Evolutionary conservation across 1,284 basidiomycete species (phyloP).

Genomic region (Ganoderma meredithae): DNA sequence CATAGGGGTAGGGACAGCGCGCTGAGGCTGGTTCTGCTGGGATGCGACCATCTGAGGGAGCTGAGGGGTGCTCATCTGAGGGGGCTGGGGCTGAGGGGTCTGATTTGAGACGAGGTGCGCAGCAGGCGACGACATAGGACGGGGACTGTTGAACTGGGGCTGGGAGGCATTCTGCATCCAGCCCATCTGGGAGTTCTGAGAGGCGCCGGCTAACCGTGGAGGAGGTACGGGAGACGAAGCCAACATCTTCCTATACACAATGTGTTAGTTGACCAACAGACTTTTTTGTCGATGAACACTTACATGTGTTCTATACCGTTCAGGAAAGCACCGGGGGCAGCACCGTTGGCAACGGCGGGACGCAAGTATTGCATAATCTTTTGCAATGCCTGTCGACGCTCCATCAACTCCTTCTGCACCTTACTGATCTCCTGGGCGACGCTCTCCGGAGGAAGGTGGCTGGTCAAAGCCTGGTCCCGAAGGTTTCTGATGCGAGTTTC

Average conservation of each 20-base stretch:
- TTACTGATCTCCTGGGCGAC: slow-evolving; percentile 21
- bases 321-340: not conserved
- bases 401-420: slow-evolving; percentile 25
- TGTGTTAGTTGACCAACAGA: not conserved
- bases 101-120: slow-evolving; percentile 18
- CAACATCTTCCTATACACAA: slow-evolving; percentile 19
- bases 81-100: slow-evolving; percentile 23
- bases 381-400: slow-evolving; percentile 8
- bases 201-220: slow-evolving; percentile 19
- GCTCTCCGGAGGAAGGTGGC: slow-evolving; percentile 1
- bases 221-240: slow-evolving; percentile 24
- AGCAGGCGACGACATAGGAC: slow-evolving; percentile 12
- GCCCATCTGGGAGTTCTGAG: slow-evolving; percentile 25
- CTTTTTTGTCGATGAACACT: not conserved
- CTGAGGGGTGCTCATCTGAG: slow-evolving; percentile 31
- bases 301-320: slow-evolving; percentile 22
- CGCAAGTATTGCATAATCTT: slow-evolving; percentile 14
- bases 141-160: slow-evolving; percentile 27
- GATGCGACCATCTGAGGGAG: slow-evolving; percentile 25
- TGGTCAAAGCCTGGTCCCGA: slow-evolving; percentile 16
- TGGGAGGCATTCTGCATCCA: slow-evolving; percentile 27
- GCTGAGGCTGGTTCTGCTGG: slow-evolving; percentile 27
- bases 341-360: not conserved
- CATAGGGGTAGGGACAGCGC: slow-evolving; percentile 26
- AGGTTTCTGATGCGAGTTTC: slow-evolving; percentile 22